These are phyloP conservation scores for Ananas comosus DNA, from an alignment of 176 grass and related monocot species.

Conservation along the genomic window DNA sequence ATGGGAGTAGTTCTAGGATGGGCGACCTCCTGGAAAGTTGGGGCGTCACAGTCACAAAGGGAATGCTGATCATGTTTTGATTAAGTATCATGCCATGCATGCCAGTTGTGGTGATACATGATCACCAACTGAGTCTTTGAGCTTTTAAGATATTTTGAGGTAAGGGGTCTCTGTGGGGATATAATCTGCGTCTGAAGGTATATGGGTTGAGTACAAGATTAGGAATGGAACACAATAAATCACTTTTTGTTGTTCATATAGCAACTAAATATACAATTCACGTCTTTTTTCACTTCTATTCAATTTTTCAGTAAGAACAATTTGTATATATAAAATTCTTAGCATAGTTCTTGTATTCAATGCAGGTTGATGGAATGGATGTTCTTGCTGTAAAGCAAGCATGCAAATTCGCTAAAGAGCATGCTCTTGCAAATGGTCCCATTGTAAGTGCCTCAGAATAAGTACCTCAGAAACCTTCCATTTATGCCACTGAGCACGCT, in stretches of 20 bases:
- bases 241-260: too few relatives aligned
- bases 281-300: neutral
- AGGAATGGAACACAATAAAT: too few relatives aligned
- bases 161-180: too few relatives aligned
- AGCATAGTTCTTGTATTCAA: neutral
- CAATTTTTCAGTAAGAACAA: neutral
- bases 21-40: too few relatives aligned
- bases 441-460: constrained; percentile 46
- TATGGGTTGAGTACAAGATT: neutral
- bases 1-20: too few relatives aligned
- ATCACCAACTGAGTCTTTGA: too few relatives aligned
- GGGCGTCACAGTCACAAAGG: too few relatives aligned
- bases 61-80: too few relatives aligned
- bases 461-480: constrained; percentile 5
- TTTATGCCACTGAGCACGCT: neutral
- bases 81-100: too few relatives aligned
- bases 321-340: neutral
- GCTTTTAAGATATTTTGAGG: too few relatives aligned
- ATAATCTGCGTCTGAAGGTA: neutral
- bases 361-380: constrained; percentile 90
- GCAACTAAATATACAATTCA: too few relatives aligned
- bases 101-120: too few relatives aligned
- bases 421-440: constrained; percentile 62
- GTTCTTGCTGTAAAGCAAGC: constrained; percentile 87
- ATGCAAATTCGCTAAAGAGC: constrained; percentile 74